These are phyloP conservation scores for Schizophyllum commune DNA, from an alignment of 1,284 basidiomycete species.

Conservation along the genomic window DNA sequence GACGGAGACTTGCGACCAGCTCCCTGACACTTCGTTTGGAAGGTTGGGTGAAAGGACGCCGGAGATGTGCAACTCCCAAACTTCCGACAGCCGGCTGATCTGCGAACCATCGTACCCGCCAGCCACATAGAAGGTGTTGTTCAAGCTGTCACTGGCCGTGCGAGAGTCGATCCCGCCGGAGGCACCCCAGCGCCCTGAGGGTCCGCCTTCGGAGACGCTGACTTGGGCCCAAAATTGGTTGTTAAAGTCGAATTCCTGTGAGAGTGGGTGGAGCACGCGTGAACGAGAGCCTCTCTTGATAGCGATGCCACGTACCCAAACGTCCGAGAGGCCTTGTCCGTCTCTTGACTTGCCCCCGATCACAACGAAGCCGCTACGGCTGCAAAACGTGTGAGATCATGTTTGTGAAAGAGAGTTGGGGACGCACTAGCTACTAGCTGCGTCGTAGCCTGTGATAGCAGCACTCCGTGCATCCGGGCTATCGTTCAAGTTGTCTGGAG, in stretches of 20 bases:
- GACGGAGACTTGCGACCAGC: constrained; percentile 46
- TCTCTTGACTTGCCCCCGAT: constrained; percentile 55
- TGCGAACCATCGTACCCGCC: constrained; percentile 52
- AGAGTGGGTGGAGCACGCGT: background rate
- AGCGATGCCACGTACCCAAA: constrained; percentile 48
- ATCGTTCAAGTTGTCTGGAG: constrained; percentile 36
- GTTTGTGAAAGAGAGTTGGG: constrained; percentile 2
- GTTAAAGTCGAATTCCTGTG: constrained; percentile 65
- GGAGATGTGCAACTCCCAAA: constrained; percentile 60
- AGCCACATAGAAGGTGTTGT: constrained; percentile 61
- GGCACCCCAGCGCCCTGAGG: constrained; percentile 58
- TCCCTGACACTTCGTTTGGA: constrained; percentile 38
- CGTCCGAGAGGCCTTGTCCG: constrained; percentile 48
- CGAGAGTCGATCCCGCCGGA: constrained; percentile 63
- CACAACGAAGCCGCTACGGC: constrained; percentile 64
- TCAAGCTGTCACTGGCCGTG: constrained; percentile 35
- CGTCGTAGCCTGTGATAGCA: constrained; percentile 55
- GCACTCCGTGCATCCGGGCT: constrained; percentile 57
- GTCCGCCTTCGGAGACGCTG: constrained; percentile 39
- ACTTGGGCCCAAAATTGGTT: constrained; percentile 69
- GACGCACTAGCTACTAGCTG: constrained; percentile 71
- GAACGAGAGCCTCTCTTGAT: background rate
- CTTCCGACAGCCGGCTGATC: constrained; percentile 44
- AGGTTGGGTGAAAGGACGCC: constrained; percentile 66
- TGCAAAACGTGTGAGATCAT: constrained; percentile 20